A percentile compares a stretch with the other conserved stretches of the same genome.
Conservation (phyloP, 2,329 filamentous ascomycete genomes). For the Exophiala sp. region DNA sequence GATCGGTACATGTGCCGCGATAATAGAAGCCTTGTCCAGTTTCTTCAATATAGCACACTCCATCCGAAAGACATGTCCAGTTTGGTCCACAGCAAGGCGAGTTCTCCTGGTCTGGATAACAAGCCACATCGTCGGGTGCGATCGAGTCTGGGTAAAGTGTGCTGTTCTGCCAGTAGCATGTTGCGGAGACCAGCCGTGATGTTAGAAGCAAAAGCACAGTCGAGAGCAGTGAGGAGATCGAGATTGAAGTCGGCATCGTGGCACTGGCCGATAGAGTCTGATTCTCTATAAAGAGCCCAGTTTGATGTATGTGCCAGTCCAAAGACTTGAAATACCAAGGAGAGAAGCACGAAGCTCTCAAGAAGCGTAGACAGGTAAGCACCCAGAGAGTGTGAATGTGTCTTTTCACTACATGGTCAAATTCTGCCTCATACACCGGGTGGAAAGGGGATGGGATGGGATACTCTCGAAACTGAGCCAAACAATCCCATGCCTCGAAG, state of each 20-base stretch:
- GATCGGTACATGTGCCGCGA: slow-evolving; percentile 16
- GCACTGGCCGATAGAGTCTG: too few species aligned
- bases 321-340: too few species aligned
- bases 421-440: too few species aligned
- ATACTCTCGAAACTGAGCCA: too few species aligned
- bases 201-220: background rate
- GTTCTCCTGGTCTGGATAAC: slow-evolving; percentile 16
- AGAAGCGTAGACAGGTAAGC: too few species aligned
- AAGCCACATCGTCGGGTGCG: slow-evolving; percentile 12
- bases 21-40: slow-evolving; percentile 2
- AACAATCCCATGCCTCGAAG: too few species aligned
- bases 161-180: slow-evolving; percentile 17
- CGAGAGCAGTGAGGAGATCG: background rate
- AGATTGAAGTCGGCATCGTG: background rate
- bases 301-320: too few species aligned
- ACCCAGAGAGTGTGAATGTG: too few species aligned
- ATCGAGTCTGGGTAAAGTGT: slow-evolving; percentile 13
- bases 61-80: slow-evolving; percentile 14
- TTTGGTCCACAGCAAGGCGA: slow-evolving; percentile 15
- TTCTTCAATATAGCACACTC: slow-evolving; percentile 12
- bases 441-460: too few species aligned
- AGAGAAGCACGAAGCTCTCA: too few species aligned
- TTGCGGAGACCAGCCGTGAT: slow-evolving; percentile 5
- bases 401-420: too few species aligned
- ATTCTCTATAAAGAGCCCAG: too few species aligned